Conservation (phyloP, 768 basidiomycete species). For the Amylocystis lapponica region DNA sequence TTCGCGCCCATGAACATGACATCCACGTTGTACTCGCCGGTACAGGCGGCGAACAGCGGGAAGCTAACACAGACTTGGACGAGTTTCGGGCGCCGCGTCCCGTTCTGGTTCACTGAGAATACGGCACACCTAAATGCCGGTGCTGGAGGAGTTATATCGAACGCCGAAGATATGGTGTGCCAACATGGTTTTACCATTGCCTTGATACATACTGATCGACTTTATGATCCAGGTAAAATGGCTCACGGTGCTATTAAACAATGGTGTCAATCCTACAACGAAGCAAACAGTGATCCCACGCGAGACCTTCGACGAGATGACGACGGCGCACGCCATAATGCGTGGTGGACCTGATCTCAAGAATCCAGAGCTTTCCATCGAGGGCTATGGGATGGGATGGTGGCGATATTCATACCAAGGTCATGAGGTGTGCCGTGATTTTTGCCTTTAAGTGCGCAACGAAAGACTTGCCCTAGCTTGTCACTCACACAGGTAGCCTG, state of each 20-base stretch:
- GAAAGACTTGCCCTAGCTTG: constrained; percentile 20
- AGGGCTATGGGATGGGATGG: constrained; percentile 41
- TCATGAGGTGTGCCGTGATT: constrained; percentile 29
- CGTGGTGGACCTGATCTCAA: constrained; percentile 7
- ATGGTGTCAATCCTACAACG: constrained; percentile 25
- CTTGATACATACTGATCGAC: not conserved
- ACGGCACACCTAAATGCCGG: constrained; percentile 26
- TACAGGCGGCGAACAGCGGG: constrained; percentile 27
- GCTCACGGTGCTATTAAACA: constrained; percentile 30
- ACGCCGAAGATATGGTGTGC: constrained; percentile 36
- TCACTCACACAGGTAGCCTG: constrained; percentile 29
- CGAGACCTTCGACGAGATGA: constrained; percentile 23
- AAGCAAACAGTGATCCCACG: constrained; percentile 29
- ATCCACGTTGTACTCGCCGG: constrained; percentile 31
- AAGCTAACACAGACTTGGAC: constrained; percentile 31
- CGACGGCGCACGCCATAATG: constrained; percentile 26
- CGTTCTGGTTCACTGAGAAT: constrained; percentile 26
- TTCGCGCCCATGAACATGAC: constrained; percentile 37
- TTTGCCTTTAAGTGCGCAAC: not conserved
- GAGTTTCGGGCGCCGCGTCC: constrained; percentile 26
- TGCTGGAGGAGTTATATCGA: constrained; percentile 40
- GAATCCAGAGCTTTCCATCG: constrained; percentile 21
- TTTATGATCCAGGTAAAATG: constrained; percentile 33
- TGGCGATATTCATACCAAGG: constrained; percentile 31
- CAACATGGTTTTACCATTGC: not conserved